Base-by-base conservation (phyloP, 352 stramenopile species). In the Phytophthora pini region DNA sequence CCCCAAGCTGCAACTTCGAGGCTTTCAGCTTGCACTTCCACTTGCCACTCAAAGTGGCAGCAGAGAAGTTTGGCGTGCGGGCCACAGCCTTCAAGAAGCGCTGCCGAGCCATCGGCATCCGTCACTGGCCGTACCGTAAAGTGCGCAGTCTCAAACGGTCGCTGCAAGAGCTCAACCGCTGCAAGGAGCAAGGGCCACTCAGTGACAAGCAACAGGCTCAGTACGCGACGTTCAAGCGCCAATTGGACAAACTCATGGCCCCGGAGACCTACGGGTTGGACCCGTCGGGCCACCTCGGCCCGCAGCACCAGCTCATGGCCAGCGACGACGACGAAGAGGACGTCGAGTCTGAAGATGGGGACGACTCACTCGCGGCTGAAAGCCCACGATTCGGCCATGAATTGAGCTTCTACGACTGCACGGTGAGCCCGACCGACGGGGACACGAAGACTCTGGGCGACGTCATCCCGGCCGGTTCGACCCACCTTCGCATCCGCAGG, bases 21-120 rank as follows among this genome's bases (percentile, higher is more conserved):
- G 82, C 83, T 4, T 88, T 88, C 53, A 88, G 80, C 38, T 70
- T 78, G 31, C 77, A 89, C 58, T 91, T 91, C 51, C 78, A 91
- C 48, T 45, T 91, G 47, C 82, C 82, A 15, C 74, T 91, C 20
- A 91, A 91, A 61, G 69, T 74, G 11, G 82, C 82, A 9, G 82
- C 82, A 27, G 82, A 91, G 60, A 89, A 91, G 66, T 91, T 91
- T 60, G 82, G 82, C 15, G 82, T 91, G 15, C 80, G 82, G 6
- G 82, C 82, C 17, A 91, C 82, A 10, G 82, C 82, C 32, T 91
- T 91, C 74, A 90, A 92, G 69, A 92, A 92, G 57, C 72, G 80
- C 31, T 90, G 83, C 60, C 76, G 83, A 7, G 79, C 80, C 22
- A 91, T 91, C 48, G 83, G 81, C 26, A 88, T 89, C 59, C 79